phyloP scores from a whole-genome alignment of 1,284 basidiomycete species.

The Sphaerobolus stellatus region DNA sequence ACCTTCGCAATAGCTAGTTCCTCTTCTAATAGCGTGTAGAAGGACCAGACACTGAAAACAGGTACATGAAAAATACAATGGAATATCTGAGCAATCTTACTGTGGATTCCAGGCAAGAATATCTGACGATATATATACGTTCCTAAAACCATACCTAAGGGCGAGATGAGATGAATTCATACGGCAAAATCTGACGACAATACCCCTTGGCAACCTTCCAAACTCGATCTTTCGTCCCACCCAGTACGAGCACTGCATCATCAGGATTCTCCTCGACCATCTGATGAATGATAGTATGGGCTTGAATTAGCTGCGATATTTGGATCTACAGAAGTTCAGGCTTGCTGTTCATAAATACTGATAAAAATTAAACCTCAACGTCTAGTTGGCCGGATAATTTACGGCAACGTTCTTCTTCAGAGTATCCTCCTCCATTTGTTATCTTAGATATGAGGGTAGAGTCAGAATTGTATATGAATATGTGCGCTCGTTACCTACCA shows the following conservation, averaged over 20 bases:
- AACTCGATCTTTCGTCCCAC: conserved; percentile 73
- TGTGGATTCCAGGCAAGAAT: conserved; percentile 81
- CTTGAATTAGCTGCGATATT: conserved; percentile 80
- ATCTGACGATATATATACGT: conserved; percentile 83
- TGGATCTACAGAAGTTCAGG: conserved; percentile 52
- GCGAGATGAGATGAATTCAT: conserved; percentile 2
- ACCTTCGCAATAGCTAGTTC: too few relatives aligned
- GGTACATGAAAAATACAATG: background rate
- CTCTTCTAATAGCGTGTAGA: conserved; percentile 62
- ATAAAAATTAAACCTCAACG: too few relatives aligned
- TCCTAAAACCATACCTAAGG: conserved; percentile 85
- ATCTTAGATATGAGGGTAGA: conserved; percentile 49
- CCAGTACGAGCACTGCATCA: conserved; percentile 81
- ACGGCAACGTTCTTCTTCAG: conserved; percentile 69
- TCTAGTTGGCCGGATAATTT: conserved; percentile 72
- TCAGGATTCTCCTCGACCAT: conserved; percentile 43
- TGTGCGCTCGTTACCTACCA: conserved; percentile 48
- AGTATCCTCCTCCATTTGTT: conserved; percentile 89
- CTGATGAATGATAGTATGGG: conserved; percentile 88
- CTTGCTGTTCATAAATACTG: too few relatives aligned
- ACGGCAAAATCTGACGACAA: conserved; percentile 16
- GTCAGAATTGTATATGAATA: conserved; percentile 7
- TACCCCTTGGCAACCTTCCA: conserved; percentile 81
- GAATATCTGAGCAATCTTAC: conserved; percentile 46
- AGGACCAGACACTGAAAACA: conserved; percentile 75